Conservation (phyloP, 192 early-diverging fungal species). For the Hyaloraphidium curvatum region DNA sequence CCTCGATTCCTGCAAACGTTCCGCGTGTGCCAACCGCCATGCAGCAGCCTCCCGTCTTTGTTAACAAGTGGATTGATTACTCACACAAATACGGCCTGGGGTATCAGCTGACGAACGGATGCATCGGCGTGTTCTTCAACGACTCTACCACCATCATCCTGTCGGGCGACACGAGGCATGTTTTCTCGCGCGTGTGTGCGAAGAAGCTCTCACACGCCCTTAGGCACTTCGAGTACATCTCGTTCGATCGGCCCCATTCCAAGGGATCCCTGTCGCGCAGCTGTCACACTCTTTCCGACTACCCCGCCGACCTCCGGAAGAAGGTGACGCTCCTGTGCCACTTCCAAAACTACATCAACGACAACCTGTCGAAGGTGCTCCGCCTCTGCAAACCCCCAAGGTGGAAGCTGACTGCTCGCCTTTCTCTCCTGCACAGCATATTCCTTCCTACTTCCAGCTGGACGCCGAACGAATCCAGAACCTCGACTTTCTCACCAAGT, state of each 20-base stretch:
- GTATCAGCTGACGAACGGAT: conserved; percentile 70
- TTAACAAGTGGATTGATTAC: conserved; percentile 79
- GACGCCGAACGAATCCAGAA: conserved; percentile 5
- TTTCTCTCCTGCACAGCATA: not conserved
- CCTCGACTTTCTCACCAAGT: conserved; percentile 42
- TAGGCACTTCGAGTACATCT: conserved; percentile 25
- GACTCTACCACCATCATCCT: conserved; percentile 61
- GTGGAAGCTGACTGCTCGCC: conserved; percentile 7
- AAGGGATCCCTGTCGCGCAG: conserved; percentile 16
- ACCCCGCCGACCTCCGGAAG: conserved; percentile 31
- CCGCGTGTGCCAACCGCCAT: no score
- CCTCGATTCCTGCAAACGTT: no score
- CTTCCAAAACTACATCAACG: conserved; percentile 41
- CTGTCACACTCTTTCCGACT: conserved; percentile 15
- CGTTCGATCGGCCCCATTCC: no score
- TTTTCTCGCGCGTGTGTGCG: conserved; percentile 2
- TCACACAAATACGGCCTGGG: conserved; percentile 71
- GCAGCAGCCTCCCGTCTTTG: no score
- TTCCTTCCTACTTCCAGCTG: not conserved
- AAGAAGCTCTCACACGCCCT: not conserved
- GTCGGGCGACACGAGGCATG: conserved; percentile 33
- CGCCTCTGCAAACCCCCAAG: no score
- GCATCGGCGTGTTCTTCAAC: conserved; percentile 70
- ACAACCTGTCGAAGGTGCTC: conserved; percentile 24
- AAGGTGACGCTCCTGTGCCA: conserved; percentile 36